Percentiles rank a stretch among this genome's conserved stretches.
Conservation (phyloP, 495 filamentous ascomycete species). For the Trichoderma orchidacearum region DNA sequence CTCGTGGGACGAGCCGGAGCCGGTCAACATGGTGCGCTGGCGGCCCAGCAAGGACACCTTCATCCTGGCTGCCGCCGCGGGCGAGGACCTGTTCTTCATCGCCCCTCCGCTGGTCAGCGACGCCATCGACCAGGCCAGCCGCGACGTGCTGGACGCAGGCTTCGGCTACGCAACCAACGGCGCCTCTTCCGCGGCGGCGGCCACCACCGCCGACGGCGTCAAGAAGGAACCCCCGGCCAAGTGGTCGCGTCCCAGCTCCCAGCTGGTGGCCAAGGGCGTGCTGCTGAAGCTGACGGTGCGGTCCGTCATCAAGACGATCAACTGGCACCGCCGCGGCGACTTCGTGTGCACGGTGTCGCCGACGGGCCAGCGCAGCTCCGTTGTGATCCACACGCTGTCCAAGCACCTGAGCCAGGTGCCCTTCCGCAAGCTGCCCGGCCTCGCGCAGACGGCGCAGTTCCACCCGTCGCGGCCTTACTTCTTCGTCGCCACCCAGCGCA, state of each 20-base stretch:
- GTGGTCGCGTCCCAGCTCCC: slow-evolving; percentile 68
- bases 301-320: slow-evolving; percentile 74
- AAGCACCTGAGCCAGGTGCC: slow-evolving; percentile 91
- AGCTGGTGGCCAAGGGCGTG: slow-evolving; percentile 61
- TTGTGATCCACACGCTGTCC: slow-evolving; percentile 88
- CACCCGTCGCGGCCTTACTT: slow-evolving; percentile 86
- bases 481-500: slow-evolving; percentile 89
- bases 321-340: slow-evolving; percentile 88
- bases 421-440: slow-evolving; percentile 74
- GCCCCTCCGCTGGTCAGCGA: slow-evolving; percentile 58
- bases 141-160: slow-evolving; percentile 67
- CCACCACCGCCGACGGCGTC: slow-evolving; percentile 38
- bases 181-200: slow-evolving; percentile 4
- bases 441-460: slow-evolving; percentile 83
- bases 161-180: slow-evolving; percentile 77
- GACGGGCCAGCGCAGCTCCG: slow-evolving; percentile 59
- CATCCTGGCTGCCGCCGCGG: slow-evolving; percentile 69
- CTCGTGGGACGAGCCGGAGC: slow-evolving; percentile 44
- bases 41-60: slow-evolving; percentile 68
- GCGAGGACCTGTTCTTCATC: slow-evolving; percentile 73
- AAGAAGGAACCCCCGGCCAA: slow-evolving; percentile 65
- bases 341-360: slow-evolving; percentile 91
- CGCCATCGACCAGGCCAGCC: slow-evolving; percentile 57
- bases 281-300: slow-evolving; percentile 66
- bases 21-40: slow-evolving; percentile 82